phyloP scores from a whole-genome alignment of 495 filamentous ascomycete genomes.

The Penicillium fimorum region DNA sequence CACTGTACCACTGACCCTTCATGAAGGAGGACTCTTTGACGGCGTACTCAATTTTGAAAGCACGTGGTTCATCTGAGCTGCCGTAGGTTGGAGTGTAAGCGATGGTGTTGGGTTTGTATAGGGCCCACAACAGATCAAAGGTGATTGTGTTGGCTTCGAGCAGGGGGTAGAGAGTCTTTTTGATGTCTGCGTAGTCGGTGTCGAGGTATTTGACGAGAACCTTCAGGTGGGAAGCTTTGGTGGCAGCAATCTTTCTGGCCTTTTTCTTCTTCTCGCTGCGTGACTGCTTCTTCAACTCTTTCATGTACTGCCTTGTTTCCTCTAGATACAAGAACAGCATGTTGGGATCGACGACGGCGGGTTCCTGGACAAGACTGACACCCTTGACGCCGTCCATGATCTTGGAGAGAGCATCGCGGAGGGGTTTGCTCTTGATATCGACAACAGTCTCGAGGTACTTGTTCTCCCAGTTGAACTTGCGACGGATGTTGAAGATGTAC shows the following conservation, averaged over 20 bases:
- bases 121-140: slow-evolving; percentile 85
- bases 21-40: slow-evolving; percentile 69
- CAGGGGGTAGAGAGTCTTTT: slow-evolving; percentile 80
- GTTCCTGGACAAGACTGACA: slow-evolving; percentile 76
- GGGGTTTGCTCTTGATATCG: slow-evolving; percentile 80
- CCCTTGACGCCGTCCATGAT: slow-evolving; percentile 82
- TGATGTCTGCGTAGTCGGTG: slow-evolving; percentile 73
- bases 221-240: slow-evolving; percentile 64
- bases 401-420: slow-evolving; percentile 69
- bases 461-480: slow-evolving; percentile 85
- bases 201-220: slow-evolving; percentile 79
- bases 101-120: slow-evolving; percentile 88
- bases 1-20: slow-evolving; percentile 74
- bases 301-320: slow-evolving; percentile 65
- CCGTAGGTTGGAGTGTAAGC: slow-evolving; percentile 81
- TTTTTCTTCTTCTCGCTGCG: slow-evolving; percentile 68
- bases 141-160: slow-evolving; percentile 83
- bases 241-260: slow-evolving; percentile 53
- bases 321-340: slow-evolving; percentile 86
- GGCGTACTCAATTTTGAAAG: slow-evolving; percentile 85
- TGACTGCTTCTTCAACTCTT: slow-evolving; percentile 59
- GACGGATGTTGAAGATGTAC: slow-evolving; percentile 82
- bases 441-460: slow-evolving; percentile 77
- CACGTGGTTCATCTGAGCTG: slow-evolving; percentile 74
- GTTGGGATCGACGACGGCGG: slow-evolving; percentile 78